A percentile compares a stretch with the other conserved stretches of the same genome.
Conservation (phyloP, 331 rosid species). For the Quercus lobata region DNA sequence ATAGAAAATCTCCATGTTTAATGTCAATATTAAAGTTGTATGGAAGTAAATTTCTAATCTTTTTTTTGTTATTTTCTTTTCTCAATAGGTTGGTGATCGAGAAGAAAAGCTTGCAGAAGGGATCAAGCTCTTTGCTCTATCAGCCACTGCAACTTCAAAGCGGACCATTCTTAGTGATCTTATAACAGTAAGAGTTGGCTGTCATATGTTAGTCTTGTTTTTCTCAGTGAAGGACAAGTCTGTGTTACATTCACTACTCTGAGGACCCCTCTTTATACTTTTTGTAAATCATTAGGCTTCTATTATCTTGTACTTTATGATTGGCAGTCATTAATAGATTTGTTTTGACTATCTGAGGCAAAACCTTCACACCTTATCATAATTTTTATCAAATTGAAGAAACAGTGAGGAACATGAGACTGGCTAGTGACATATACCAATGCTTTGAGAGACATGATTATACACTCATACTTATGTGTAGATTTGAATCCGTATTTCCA, state of each 20-base stretch:
- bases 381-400: too few relatives aligned
- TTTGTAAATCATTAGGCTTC: too few relatives aligned
- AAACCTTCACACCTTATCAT: too few relatives aligned
- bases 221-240: not conserved
- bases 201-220: constrained; percentile 3
- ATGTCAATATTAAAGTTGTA: not conserved
- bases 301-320: too few relatives aligned
- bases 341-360: too few relatives aligned
- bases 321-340: too few relatives aligned
- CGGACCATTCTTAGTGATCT: constrained; percentile 96
- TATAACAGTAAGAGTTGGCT: constrained; percentile 60
- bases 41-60: not conserved
- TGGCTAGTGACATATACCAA: not conserved
- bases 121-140: constrained; percentile 82
- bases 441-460: not conserved
- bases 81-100: constrained; percentile 79
- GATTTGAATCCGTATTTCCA: not conserved
- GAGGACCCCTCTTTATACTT: not conserved
- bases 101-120: constrained; percentile 99
- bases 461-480: not conserved
- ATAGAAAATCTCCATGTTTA: not conserved
- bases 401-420: too few relatives aligned
- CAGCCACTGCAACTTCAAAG: constrained; percentile 81
- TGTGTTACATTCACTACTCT: not conserved
- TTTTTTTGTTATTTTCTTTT: constrained; percentile 8